Conservation (phyloP, 306 rosid genomes). For the Calophaca sinica region DNA sequence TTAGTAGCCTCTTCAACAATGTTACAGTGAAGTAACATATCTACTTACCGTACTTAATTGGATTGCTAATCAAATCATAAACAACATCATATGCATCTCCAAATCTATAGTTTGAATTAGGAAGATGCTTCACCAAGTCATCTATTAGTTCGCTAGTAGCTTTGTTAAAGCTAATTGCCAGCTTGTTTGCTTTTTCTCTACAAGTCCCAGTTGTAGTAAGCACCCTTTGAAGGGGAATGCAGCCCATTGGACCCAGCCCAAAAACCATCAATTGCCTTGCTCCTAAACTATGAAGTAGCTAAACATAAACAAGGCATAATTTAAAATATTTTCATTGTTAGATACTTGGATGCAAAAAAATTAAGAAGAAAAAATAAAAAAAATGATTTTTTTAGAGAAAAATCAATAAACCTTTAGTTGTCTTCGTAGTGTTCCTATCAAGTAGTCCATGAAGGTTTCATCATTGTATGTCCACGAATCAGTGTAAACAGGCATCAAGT, state of each 20-base stretch:
- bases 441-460: slow-evolving; percentile 67
- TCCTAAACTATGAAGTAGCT: slow-evolving; percentile 82
- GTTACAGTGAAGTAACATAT: background rate
- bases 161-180: slow-evolving; percentile 82
- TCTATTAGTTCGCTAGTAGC: slow-evolving; percentile 60
- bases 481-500: slow-evolving; percentile 84
- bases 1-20: no score
- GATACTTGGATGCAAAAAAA: background rate
- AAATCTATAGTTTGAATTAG: slow-evolving; percentile 71
- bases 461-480: slow-evolving; percentile 97
- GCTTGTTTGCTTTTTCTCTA: slow-evolving; percentile 66
- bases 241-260: slow-evolving; percentile 96
- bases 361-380: no score
- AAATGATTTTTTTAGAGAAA: background rate
- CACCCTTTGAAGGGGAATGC: slow-evolving; percentile 93
- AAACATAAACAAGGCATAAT: slow-evolving; percentile 15
- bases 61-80: slow-evolving; percentile 69
- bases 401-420: slow-evolving; percentile 67
- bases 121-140: slow-evolving; percentile 61
- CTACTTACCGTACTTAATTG: slow-evolving; percentile 68
- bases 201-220: slow-evolving; percentile 73
- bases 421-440: slow-evolving; percentile 67
- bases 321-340: background rate
- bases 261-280: slow-evolving; percentile 85
- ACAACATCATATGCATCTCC: slow-evolving; percentile 93